A percentile compares a stretch with the other conserved stretches of the same genome.
phyloP scores from a whole-genome alignment of 495 filamentous ascomycete species.

The Penicillium manginii region DNA sequence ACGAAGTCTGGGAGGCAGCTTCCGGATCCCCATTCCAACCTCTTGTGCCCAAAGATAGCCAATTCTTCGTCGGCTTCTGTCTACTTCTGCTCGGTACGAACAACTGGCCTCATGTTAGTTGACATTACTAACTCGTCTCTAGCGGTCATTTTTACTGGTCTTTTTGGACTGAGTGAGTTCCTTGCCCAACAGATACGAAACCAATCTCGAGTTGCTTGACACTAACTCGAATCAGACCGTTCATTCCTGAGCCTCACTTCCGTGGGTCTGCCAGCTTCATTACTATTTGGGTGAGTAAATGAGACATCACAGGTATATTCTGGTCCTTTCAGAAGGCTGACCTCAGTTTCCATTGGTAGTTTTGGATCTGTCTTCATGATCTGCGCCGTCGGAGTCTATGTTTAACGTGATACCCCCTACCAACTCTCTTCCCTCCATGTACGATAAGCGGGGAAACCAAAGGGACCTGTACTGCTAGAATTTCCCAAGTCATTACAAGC shows the following conservation, averaged over 20 bases:
- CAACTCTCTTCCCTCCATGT: slow-evolving; percentile 40
- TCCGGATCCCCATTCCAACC: slow-evolving; percentile 82
- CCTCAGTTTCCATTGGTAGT: slow-evolving; percentile 47
- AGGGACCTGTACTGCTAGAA: slow-evolving; percentile 43
- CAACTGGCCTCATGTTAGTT: background rate
- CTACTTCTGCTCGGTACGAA: slow-evolving; percentile 69
- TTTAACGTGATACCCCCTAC: slow-evolving; percentile 62
- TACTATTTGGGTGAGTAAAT: slow-evolving; percentile 80
- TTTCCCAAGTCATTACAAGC: slow-evolving; percentile 31
- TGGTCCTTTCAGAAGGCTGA: slow-evolving; percentile 7
- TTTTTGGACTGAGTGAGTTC: slow-evolving; percentile 81
- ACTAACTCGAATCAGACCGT: slow-evolving; percentile 63
- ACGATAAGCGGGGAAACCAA: slow-evolving; percentile 42
- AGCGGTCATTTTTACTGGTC: slow-evolving; percentile 66
- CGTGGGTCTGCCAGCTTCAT: slow-evolving; percentile 84
- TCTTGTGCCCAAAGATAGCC: slow-evolving; percentile 75
- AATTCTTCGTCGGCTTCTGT: slow-evolving; percentile 80
- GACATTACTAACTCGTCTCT: slow-evolving; percentile 23
- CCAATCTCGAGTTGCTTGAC: slow-evolving; percentile 13
- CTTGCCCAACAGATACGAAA: background rate
- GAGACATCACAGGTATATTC: background rate
- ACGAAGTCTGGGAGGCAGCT: slow-evolving; percentile 88
- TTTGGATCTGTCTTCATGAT: slow-evolving; percentile 98
- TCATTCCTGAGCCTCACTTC: slow-evolving; percentile 76
- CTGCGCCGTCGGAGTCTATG: slow-evolving; percentile 97